Evolutionary conservation across 2,329 filamentous ascomycete genomes (phyloP), one percentile per base, ranked within the genome.

Genomic region (Calonectria pseudoturangicola): DNA sequence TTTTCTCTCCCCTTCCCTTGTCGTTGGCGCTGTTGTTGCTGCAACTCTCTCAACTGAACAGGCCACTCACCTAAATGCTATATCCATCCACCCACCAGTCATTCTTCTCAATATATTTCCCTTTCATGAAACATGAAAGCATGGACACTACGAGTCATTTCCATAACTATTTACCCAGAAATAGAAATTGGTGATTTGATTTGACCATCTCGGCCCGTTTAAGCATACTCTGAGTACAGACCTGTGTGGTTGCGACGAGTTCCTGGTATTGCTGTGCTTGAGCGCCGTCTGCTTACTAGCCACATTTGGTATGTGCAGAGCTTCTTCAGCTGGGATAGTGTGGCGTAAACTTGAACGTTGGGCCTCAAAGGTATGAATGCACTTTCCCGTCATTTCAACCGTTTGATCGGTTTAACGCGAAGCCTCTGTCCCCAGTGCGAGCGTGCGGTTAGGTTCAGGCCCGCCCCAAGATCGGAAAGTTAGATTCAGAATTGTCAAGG

Each of bases 381-480:
- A 15, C 51, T 43, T 50, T 66, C 58, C 67, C 54, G 45, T 43
- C 47, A 65, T 69, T 70, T 58, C 51, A 66, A 70, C 68, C 43
- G 58, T 60, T 62, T 48, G 28, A 51, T n/a, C 58, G 39, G 62
- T 36, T 67, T 47, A 62, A 64, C 15, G 66, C 18, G 45, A 71
- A 43, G 54, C 48, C 36, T 66, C 30, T 33, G 5, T 25, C 54
- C 63, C 64, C 48, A 36, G 50, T 66, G 66, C 65, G 65, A 64
- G 51, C 62, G 39, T 72, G 65, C 66, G 63, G 68, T 75, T 69
- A 70, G 70, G 73, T 72, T 70, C 63, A 64, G 77, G 74, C 77
- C 77, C 74, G 73, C 74, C 70, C 77, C 76, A 76, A 77, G 77
- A 79, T 79, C 77, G 74, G 77, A 77, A 70, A 76, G 77, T 73